These are phyloP conservation scores for Fraxinus latifolia DNA, from an alignment of 305 asterid species.

Conservation along the genomic window DNA sequence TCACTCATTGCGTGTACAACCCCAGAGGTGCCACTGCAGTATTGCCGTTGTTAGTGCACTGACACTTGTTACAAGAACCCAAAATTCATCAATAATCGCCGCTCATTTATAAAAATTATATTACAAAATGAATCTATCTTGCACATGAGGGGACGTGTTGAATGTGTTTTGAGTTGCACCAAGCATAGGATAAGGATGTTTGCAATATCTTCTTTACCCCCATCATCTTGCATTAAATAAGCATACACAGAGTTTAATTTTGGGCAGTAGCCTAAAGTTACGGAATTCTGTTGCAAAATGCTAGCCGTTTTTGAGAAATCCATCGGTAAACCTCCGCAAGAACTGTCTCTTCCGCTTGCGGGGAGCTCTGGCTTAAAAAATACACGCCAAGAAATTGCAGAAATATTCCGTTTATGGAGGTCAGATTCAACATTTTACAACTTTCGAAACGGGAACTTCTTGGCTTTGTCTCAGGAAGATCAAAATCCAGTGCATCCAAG, in stretches of 20 bases:
- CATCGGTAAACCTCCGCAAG: conserved; percentile 47
- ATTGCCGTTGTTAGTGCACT: neutral
- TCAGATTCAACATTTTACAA: conserved; percentile 57
- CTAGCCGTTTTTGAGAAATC: conserved; percentile 56
- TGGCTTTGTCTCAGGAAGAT: conserved; percentile 54
- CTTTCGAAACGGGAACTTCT: conserved; percentile 52
- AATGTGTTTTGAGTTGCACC: neutral
- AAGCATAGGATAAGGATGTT: conserved; percentile 20
- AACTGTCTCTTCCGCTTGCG: conserved; percentile 33
- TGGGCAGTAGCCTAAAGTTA: neutral
- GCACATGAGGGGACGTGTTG: neutral
- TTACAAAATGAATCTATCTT: neutral
- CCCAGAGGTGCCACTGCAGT: neutral
- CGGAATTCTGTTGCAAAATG: conserved; percentile 31
- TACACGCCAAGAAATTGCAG: conserved; percentile 45
- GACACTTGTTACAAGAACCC: neutral
- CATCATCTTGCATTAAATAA: conserved; percentile 7
- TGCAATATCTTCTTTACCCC: neutral
- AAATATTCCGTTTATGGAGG: conserved; percentile 42
- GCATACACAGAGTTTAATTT: neutral
- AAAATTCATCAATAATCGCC: neutral
- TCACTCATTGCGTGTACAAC: neutral
- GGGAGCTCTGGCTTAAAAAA: conserved; percentile 29
- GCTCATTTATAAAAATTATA: neutral
- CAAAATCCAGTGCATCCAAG: conserved; percentile 51